These are phyloP conservation scores for Trametes cinnabarina DNA, from an alignment of 768 basidiomycete species.

Conservation along the genomic window DNA sequence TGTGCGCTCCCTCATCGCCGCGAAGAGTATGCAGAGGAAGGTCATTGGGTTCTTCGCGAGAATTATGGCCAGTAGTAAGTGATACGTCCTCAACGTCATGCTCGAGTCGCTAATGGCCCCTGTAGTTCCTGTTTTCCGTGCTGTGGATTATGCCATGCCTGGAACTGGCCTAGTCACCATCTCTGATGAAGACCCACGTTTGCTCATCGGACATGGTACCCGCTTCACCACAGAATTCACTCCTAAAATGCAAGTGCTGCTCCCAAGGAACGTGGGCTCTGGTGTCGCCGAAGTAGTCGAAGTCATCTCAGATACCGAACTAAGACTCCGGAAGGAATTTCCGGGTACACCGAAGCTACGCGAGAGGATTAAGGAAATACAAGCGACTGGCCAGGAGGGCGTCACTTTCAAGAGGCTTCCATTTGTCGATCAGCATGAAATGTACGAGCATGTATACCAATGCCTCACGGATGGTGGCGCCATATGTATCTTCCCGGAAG, in stretches of 20 bases:
- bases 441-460: conserved; percentile 93
- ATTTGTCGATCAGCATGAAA: conserved; percentile 89
- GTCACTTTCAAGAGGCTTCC: conserved; percentile 82
- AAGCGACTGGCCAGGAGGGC: conserved; percentile 55
- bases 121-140: conserved; percentile 88
- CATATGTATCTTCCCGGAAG: conserved; percentile 99
- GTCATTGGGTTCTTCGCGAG: conserved; percentile 77
- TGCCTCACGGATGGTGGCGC: conserved; percentile 80
- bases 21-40: conserved; percentile 79
- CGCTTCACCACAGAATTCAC: conserved; percentile 69
- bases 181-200: conserved; percentile 71
- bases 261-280: conserved; percentile 78
- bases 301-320: conserved; percentile 82
- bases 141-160: conserved; percentile 77
- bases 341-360: conserved; percentile 63
- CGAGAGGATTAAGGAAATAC: conserved; percentile 63
- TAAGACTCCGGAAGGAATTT: conserved; percentile 85
- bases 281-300: conserved; percentile 81
- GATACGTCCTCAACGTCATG: not conserved
- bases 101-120: not conserved
- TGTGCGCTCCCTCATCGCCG: conserved; percentile 86
- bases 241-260: conserved; percentile 81
- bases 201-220: conserved; percentile 83
- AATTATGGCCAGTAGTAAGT: conserved; percentile 84
- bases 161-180: conserved; percentile 73